Evolutionary conservation across 805 yeast genomes (phyloP).

Genomic region (Candida awuae): DNA sequence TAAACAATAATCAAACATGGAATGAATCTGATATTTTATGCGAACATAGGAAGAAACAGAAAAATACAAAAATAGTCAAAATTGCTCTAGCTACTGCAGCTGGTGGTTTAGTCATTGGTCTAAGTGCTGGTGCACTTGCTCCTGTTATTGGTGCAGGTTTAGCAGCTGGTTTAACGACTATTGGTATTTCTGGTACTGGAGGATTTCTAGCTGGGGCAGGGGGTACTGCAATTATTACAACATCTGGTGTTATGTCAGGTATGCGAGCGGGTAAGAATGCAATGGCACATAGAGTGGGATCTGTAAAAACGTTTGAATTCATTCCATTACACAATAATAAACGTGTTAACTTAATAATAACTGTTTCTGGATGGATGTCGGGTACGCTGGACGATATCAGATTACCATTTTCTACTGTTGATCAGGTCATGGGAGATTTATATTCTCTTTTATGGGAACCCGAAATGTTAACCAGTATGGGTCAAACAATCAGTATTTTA

Average conservation of each 20-base stretch:
- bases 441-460: constrained; percentile 96
- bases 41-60: constrained; percentile 58
- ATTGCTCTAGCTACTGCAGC: constrained; percentile 95
- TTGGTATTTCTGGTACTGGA: constrained; percentile 90
- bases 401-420: constrained; percentile 91
- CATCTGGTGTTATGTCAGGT: constrained; percentile 86
- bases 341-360: constrained; percentile 75
- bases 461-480: constrained; percentile 90
- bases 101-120: constrained; percentile 88
- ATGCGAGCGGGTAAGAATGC: constrained; percentile 82
- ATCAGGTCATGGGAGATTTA: constrained; percentile 96
- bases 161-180: constrained; percentile 93
- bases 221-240: constrained; percentile 89
- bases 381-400: constrained; percentile 93
- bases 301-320: constrained; percentile 89
- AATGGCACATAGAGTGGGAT: constrained; percentile 80
- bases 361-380: constrained; percentile 97
- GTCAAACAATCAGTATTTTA: constrained; percentile 87
- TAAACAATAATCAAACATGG: constrained; percentile 47
- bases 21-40: constrained; percentile 64
- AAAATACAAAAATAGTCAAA: constrained; percentile 64
- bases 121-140: constrained; percentile 91
- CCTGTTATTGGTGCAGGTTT: constrained; percentile 98
- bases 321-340: constrained; percentile 87
- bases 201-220: constrained; percentile 95